Evolutionary conservation across 352 stramenopile species (phyloP), one percentile per base, ranked within the genome.

Genomic region (Phytopythium delawarense): DNA sequence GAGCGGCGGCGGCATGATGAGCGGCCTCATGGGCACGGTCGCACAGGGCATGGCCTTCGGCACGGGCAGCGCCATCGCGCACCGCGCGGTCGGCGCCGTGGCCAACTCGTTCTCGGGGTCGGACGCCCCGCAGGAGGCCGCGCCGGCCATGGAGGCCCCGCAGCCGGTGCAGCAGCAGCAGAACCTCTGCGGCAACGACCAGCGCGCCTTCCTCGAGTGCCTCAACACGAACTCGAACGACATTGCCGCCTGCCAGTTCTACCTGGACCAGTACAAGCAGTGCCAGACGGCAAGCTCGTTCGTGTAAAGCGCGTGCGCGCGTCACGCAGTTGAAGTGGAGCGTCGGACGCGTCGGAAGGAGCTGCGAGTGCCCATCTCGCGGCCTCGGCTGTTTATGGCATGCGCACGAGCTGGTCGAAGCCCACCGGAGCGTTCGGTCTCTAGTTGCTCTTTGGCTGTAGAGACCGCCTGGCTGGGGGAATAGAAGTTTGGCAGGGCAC

Each of bases 1-100:
- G 56, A 75, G 70, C 64, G 72, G 79, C 42, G 84, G 84, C 53
- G 78, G 82, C 60, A 98, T 99, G 93, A 88, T 99, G 64, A 79
- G 88, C 44, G 96, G 96, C 40, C 96, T 99, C 69, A 97, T 97
- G 74, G 87, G 89, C 64, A 98, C 95, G 37, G 97, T 99, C 65
- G 94, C 91, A 25, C 89, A 98, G 78, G 97, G 97, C 64, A 99
- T 99, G 91, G 96, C 96, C n/a, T 99, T 99, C 74, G 97, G 97
- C 70, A 98, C 94, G 54, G 97, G 97, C 66, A 98, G 88, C 57
- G 94, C 95, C 37, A 97, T 99, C 63, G 97, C 96, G 20, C 96
- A 99, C 73, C 92, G 89, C 55, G 96, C 84, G 6, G 87, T 94
- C n/a, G 82, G 84, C 39, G 86, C 85, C 57, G 86, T 89, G 32